Evolutionary conservation across 23 red algal species (phyloP), one percentile per base, ranked within the genome.

Genomic region (Cyanidiococcus yangmingshanensis): DNA sequence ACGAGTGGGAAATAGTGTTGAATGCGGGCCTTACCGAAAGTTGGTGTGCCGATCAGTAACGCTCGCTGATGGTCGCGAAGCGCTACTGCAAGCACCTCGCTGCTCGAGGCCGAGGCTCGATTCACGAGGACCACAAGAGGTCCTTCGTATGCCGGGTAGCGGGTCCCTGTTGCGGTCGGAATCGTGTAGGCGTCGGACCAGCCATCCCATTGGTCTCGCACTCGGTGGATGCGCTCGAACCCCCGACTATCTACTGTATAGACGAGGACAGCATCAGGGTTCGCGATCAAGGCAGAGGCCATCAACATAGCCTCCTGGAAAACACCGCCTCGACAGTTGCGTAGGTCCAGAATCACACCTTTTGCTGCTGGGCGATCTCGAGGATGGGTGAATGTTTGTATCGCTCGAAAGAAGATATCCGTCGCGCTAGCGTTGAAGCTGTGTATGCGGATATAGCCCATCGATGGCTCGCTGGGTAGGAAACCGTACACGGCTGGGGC

Each of bases 221-320:
- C 80, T 24, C 37, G 40, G 57, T 83, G 80, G 16, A 21, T 34
- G 33, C 41, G 40, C 71, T 40, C 31, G 36, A 76, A 38, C 24
- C 80, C 80, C 34, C 77, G 38, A 15, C 58, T 37, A 78, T 83
- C 80, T n/a, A 77, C 7, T 1, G 80, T 83, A n/a, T 18, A 37
- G 34, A 83, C 76, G 7, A 83, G 75, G 2, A 29, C 30, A 2
- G 29, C 37, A 15, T 83, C 16, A 17, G 27, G 26, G 33, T 78
- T 38, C 18, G 38, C 80, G 41, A 83, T 41, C 30, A 83, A 83
- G 2, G 54, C 2, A 2, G 80, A 77, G 2, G 67, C 80, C 24
- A 83, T 83, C 34, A 41, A 2, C 31, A 83, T 1, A 7, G 80
- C 80, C 39, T 83, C 80, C 41, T 83, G 80, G 50, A 83, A 83